A percentile compares a stretch with the other conserved stretches of the same genome.
Conservation (phyloP, 305 asterid species). For the Rubia peregrina region DNA sequence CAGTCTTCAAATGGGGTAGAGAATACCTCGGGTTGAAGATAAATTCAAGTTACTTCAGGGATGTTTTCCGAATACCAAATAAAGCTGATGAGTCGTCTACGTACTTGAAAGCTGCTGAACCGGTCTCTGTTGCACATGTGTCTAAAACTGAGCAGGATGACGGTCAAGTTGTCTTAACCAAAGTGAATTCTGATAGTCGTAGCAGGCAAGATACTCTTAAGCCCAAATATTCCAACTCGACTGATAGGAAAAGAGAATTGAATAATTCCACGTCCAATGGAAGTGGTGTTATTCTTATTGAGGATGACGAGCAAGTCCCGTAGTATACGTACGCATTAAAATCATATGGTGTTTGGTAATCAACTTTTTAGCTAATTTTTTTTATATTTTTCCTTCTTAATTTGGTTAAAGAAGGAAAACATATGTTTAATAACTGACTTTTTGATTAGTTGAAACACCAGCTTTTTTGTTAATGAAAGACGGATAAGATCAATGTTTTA, state of each 20-base stretch:
- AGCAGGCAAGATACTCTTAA: neutral
- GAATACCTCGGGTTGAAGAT: constrained; percentile 29
- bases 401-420: no score
- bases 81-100: constrained; percentile 1
- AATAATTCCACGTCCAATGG: neutral
- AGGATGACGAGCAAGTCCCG: constrained; percentile 23
- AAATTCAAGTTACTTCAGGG: constrained; percentile 10
- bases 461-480: no score
- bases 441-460: no score
- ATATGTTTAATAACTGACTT: no score
- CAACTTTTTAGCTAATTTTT: no score
- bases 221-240: neutral
- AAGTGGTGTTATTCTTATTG: constrained; percentile 24
- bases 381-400: no score
- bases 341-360: no score
- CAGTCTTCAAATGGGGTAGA: constrained; percentile 34
- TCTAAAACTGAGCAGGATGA: neutral
- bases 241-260: neutral
- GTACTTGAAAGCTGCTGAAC: constrained; percentile 1
- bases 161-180: neutral
- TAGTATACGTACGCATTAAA: neutral
- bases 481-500: no score
- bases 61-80: neutral
- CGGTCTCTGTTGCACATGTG: neutral
- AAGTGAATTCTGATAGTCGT: neutral